phyloP scores from a whole-genome alignment of 2,329 filamentous ascomycete genomes.

The Penicillium verrucosum region DNA sequence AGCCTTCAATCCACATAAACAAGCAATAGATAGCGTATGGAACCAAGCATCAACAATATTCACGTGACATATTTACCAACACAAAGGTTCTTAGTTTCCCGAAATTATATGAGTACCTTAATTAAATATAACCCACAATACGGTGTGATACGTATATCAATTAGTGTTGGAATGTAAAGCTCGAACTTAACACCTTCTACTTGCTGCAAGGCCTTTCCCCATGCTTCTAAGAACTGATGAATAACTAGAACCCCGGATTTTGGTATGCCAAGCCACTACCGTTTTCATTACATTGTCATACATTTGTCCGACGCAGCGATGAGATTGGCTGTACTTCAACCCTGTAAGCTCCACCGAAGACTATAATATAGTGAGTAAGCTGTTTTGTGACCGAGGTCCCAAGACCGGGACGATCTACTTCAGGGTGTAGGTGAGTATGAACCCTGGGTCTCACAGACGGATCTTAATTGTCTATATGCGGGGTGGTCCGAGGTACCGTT shows the following conservation, averaged over 20 bases:
- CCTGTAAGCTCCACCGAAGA: not conserved
- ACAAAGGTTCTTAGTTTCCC: not conserved
- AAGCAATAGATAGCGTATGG: too few species aligned
- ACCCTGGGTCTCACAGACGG: not conserved
- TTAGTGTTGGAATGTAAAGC: not conserved
- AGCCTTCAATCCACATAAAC: too few species aligned
- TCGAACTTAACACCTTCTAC: not conserved
- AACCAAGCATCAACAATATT: too few species aligned
- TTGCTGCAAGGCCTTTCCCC: not conserved
- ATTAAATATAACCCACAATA: not conserved
- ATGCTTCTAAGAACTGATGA: not conserved
- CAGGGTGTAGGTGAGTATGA: not conserved
- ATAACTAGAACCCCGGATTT: not conserved
- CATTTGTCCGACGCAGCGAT: not conserved
- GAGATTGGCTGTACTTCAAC: not conserved
- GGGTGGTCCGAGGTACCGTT: not conserved
- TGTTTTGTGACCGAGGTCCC: too few species aligned
- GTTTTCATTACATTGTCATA: not conserved
- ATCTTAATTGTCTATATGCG: not conserved
- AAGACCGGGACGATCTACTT: not conserved
- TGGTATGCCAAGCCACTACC: not conserved
- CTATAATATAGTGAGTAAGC: not conserved
- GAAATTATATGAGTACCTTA: not conserved
- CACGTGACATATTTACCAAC: too few species aligned
- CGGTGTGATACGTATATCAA: not conserved